Base-by-base conservation (phyloP, 2,329 filamentous ascomycete genomes). In the Delphinella strobiligena region DNA sequence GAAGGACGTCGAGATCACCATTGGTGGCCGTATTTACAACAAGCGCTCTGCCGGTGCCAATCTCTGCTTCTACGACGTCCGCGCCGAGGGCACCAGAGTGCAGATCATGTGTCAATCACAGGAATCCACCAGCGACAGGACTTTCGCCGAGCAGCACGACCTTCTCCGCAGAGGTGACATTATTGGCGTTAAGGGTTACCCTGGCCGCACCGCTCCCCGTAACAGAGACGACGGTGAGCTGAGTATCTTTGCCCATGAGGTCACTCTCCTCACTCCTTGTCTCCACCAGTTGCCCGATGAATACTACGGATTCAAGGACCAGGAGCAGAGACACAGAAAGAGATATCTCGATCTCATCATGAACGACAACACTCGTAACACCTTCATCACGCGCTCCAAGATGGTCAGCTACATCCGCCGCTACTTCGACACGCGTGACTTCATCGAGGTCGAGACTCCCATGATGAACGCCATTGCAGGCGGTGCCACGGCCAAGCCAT, bases 381-480 rank as follows among this genome's bases (percentile, higher is more conserved):
- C 88, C 42, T 83, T 96, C 61, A 72, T 86, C 54, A 87, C 83
- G 30, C 77, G 91, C 40, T 78, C 85, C 54, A 87, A 85, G 74
- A 88, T 96, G 55, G 77, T 93, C 57, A 78, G 75, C 45, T 95
- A 86, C 59, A 82, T 98, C 50, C 84, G 91, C 50, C 74, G 76
- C 53, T 98, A 81, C 71, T 85, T 98, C 51, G 84, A 95, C 54
- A 49, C 49, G 51, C 74, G 81, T 39, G 84, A 89, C 53, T 98
- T 98, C 61, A 71, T 87, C 41, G 88, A 95, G 61, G 88, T 96
- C 18, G 86, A 96, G 66, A 98, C 91, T 0, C 89, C 91, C 4
- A 95, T 96, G 77, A 88, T 98, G 75, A 93, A 94, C 60, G 76
- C 83, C 54, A 93, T 94, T 57, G 87, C 91, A 19, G 93, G 91